A percentile compares a stretch with the other conserved stretches of the same genome.
These are phyloP conservation scores for Metarhizium anisopliae DNA, from an alignment of 2,329 filamentous ascomycete species.

Conservation along the genomic window DNA sequence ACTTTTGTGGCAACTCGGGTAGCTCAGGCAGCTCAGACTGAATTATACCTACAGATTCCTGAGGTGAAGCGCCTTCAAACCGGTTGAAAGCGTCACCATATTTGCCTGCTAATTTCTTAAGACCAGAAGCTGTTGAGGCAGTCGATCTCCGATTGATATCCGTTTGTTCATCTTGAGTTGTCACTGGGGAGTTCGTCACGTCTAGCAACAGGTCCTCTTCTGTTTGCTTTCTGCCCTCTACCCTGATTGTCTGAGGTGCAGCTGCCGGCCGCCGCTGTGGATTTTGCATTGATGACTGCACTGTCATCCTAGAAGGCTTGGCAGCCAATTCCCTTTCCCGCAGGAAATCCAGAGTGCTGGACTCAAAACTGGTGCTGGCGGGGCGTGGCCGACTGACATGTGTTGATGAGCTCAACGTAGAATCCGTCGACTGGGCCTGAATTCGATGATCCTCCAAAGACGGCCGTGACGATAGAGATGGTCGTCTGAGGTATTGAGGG, in stretches of 20 bases:
- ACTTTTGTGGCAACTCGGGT: slow-evolving; percentile 42
- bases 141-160: slow-evolving; percentile 60
- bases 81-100: slow-evolving; percentile 92
- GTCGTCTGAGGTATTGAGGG: slow-evolving; percentile 15
- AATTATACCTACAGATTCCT: slow-evolving; percentile 17
- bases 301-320: slow-evolving; percentile 12
- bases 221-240: not conserved
- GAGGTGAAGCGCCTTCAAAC: slow-evolving; percentile 57
- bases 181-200: slow-evolving; percentile 56
- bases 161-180: slow-evolving; percentile 36
- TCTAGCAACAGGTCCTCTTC: slow-evolving; percentile 61
- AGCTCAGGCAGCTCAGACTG: slow-evolving; percentile 38
- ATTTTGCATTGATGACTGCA: not conserved
- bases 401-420: slow-evolving; percentile 18
- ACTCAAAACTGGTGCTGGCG: slow-evolving; percentile 73
- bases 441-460: slow-evolving; percentile 14
- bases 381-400: slow-evolving; percentile 53
- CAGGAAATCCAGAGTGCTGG: slow-evolving; percentile 66
- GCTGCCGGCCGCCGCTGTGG: not conserved
- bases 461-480: slow-evolving; percentile 11
- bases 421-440: slow-evolving; percentile 12
- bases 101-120: slow-evolving; percentile 78
- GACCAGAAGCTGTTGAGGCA: slow-evolving; percentile 60
- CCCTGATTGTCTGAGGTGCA: not conserved
- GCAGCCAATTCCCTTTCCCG: slow-evolving; percentile 59